These are phyloP conservation scores for Ascoidea asiatica DNA, from an alignment of 805 yeast genomes.

Conservation along the genomic window DNA sequence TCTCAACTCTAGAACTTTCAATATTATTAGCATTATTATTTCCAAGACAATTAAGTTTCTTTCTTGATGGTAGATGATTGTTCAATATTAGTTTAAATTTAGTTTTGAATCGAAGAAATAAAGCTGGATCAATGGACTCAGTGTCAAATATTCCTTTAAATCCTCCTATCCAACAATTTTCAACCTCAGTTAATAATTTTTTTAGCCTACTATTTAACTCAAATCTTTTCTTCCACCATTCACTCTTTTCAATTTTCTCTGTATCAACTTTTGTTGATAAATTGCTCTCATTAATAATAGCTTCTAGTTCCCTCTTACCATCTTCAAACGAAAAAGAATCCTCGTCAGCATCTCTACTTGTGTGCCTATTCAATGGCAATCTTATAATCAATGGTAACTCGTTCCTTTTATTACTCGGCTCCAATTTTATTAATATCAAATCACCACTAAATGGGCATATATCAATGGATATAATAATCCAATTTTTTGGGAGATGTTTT, in stretches of 20 bases:
- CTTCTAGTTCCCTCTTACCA: conserved; percentile 30
- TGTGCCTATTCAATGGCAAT: conserved; percentile 44
- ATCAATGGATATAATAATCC: conserved; percentile 53
- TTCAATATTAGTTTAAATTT: conserved; percentile 26
- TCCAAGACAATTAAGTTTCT: neutral
- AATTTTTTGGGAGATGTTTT: conserved; percentile 26
- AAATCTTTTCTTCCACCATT: conserved; percentile 72
- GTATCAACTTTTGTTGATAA: conserved; percentile 39
- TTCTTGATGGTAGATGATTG: conserved; percentile 30
- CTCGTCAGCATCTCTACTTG: conserved; percentile 29
- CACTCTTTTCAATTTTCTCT: conserved; percentile 43
- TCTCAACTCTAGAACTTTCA: conserved; percentile 14
- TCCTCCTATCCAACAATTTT: conserved; percentile 65
- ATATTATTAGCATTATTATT: neutral
- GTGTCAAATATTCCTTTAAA: conserved; percentile 49
- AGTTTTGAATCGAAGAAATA: conserved; percentile 20
- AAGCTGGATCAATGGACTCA: conserved; percentile 14
- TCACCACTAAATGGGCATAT: conserved; percentile 43
- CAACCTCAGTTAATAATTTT: conserved; percentile 41
- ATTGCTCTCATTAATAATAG: conserved; percentile 50
- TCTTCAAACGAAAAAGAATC: conserved; percentile 27
- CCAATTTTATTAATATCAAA: conserved; percentile 35
- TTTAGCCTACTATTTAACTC: conserved; percentile 43
- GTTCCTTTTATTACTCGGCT: conserved; percentile 9
- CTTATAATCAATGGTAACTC: conserved; percentile 34